These are phyloP conservation scores for Aspergillus sp. DNA, from an alignment of 2,329 filamentous ascomycete genomes.

Conservation along the genomic window DNA sequence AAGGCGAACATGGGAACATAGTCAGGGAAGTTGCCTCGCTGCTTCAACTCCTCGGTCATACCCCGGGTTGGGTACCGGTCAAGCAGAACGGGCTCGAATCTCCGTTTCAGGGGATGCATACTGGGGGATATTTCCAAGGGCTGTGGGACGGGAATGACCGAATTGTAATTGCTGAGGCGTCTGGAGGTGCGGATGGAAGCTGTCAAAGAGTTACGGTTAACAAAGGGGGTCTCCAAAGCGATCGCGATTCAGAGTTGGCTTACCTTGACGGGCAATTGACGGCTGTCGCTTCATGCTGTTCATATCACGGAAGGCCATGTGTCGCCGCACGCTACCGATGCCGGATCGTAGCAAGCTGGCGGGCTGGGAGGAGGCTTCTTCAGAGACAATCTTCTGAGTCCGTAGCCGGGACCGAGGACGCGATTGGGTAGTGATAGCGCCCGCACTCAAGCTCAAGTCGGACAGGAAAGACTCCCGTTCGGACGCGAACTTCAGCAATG, in stretches of 20 bases:
- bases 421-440: conserved; percentile 66
- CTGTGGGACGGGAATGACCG: conserved; percentile 90
- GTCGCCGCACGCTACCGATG: conserved; percentile 83
- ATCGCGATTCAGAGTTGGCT: conserved; percentile 30
- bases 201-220: conserved; percentile 29
- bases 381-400: conserved; percentile 75
- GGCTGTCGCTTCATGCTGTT: conserved; percentile 89
- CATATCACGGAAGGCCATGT: conserved; percentile 92
- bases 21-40: conserved; percentile 85
- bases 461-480: conserved; percentile 92
- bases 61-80: conserved; percentile 88
- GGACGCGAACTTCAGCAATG: conserved; percentile 89
- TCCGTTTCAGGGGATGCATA: conserved; percentile 92
- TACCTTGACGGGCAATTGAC: conserved; percentile 70
- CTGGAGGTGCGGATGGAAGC: conserved; percentile 76
- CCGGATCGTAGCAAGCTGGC: conserved; percentile 53
- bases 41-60: conserved; percentile 73
- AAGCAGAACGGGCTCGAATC: conserved; percentile 93
- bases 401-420: conserved; percentile 73
- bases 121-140: conserved; percentile 84
- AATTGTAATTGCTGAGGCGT: conserved; percentile 95
- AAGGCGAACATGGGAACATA: conserved; percentile 99
- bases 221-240: background rate
- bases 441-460: conserved; percentile 84
- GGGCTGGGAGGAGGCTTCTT: conserved; percentile 55